Percentiles rank a stretch among this genome's conserved stretches.
Conservation (phyloP, 805 yeast genomes). For the Kregervanrija pseudodelftensis region DNA sequence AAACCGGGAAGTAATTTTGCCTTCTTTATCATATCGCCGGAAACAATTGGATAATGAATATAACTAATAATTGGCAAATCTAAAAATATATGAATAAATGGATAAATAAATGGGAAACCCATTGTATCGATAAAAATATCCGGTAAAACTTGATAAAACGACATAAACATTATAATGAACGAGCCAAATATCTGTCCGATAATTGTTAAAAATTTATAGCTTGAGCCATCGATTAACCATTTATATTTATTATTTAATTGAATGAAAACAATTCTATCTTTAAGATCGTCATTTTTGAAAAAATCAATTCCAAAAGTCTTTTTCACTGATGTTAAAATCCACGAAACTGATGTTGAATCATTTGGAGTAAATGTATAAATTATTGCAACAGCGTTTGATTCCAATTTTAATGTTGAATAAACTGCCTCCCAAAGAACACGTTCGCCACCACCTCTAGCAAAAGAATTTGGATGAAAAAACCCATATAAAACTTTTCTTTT, state of each 20-base stretch:
- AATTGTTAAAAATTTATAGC: conserved; percentile 77
- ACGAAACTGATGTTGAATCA: conserved; percentile 17
- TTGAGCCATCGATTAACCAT: conserved; percentile 55
- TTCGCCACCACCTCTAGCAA: conserved; percentile 98
- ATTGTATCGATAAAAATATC: conserved; percentile 93
- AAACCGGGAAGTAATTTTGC: conserved; percentile 7
- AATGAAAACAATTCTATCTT: conserved; percentile 26
- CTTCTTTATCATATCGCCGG: conserved; percentile 61
- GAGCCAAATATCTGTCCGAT: conserved; percentile 87
- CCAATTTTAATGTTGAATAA: conserved; percentile 49
- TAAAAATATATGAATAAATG: conserved; percentile 47
- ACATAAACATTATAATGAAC: conserved; percentile 58
- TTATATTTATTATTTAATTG: conserved; percentile 30
- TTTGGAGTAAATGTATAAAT: conserved; percentile 44
- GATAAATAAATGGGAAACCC: conserved; percentile 87
- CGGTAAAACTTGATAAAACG: conserved; percentile 61
- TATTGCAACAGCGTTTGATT: conserved; percentile 46
- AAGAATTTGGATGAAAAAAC: conserved; percentile 91
- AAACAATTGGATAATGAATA: conserved; percentile 92
- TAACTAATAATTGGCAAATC: conserved; percentile 77
- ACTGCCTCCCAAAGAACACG: conserved; percentile 95
- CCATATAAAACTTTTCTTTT: conserved; percentile 53
- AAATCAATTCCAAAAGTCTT: conserved; percentile 24
- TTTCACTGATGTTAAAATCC: conserved; percentile 18
- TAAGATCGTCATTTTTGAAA: conserved; percentile 9